These are phyloP conservation scores for Myxozyma sirexii DNA, from an alignment of 805 yeast species.

Conservation along the genomic window DNA sequence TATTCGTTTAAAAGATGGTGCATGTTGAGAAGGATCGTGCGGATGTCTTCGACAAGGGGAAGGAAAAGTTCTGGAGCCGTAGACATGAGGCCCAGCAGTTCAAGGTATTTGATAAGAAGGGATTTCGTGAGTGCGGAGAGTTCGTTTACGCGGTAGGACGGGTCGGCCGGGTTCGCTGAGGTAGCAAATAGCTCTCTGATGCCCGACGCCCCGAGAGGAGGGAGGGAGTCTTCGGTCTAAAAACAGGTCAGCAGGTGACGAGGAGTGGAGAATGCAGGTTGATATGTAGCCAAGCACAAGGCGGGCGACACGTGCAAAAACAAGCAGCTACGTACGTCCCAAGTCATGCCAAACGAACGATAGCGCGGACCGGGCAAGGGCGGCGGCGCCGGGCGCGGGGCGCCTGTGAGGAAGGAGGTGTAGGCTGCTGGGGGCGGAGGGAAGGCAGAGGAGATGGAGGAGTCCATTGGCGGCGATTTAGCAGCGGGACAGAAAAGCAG, in stretches of 20 bases:
- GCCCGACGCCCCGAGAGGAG: slow-evolving; percentile 75
- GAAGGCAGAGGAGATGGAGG: slow-evolving; percentile 65
- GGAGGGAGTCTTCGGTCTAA: slow-evolving; percentile 64
- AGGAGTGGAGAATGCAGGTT: not conserved
- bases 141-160: slow-evolving; percentile 64
- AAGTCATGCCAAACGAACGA: slow-evolving; percentile 14
- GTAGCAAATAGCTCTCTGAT: slow-evolving; percentile 65
- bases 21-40: slow-evolving; percentile 79
- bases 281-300: not conserved
- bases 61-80: slow-evolving; percentile 68
- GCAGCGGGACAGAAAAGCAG: too few relatives aligned
- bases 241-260: not conserved
- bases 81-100: slow-evolving; percentile 74
- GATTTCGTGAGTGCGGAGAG: slow-evolving; percentile 80
- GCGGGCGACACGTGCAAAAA: not conserved
- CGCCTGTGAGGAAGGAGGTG: slow-evolving; percentile 28
- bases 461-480: slow-evolving; percentile 14
- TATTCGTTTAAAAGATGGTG: slow-evolving; percentile 91
- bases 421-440: slow-evolving; percentile 80
- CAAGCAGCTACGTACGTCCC: slow-evolving; percentile 6
- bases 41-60: slow-evolving; percentile 72
- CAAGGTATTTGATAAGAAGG: slow-evolving; percentile 75
- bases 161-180: slow-evolving; percentile 43
- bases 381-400: slow-evolving; percentile 12
- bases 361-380: slow-evolving; percentile 11